These are phyloP conservation scores for Lentithecium fluviatile DNA, from an alignment of 495 filamentous ascomycete species.

Conservation along the genomic window DNA sequence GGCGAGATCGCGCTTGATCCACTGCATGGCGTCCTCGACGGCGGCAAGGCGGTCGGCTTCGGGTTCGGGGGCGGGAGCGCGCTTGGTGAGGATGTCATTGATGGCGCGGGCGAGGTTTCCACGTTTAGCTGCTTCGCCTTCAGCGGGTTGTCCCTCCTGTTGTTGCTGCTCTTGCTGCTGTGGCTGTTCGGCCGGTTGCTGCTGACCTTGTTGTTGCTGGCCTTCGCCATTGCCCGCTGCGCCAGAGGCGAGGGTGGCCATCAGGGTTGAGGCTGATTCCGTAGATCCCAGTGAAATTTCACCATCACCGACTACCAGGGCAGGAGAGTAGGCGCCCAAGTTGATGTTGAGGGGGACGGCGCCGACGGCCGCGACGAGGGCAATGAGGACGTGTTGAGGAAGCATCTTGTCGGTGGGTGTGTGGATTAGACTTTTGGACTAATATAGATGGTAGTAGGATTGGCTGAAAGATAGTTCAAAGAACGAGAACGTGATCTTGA, in stretches of 20 bases:
- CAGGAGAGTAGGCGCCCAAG: conserved; percentile 58
- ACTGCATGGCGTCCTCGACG: conserved; percentile 26
- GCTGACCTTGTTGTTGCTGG: conserved; percentile 16
- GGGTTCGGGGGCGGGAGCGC: neutral
- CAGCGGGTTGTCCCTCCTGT: conserved; percentile 28
- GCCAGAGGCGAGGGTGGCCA: conserved; percentile 37
- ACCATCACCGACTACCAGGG: conserved; percentile 59
- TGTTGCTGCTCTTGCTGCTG: neutral
- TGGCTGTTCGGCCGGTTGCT: conserved; percentile 3
- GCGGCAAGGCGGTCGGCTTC: conserved; percentile 12
- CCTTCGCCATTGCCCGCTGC: conserved; percentile 19
- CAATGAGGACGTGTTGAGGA: conserved; percentile 32
- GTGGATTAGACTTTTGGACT: conserved; percentile 26
- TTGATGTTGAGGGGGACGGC: conserved; percentile 61
- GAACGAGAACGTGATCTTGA: conserved; percentile 25
- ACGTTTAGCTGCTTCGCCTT: conserved; percentile 24
- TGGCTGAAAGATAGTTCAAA: conserved; percentile 3
- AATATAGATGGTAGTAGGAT: conserved; percentile 7
- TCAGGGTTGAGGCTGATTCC: conserved; percentile 47
- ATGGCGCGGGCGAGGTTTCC: conserved; percentile 19
- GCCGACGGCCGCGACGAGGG: conserved; percentile 29
- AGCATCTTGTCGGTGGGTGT: conserved; percentile 33
- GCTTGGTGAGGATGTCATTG: conserved; percentile 19
- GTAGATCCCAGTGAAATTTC: conserved; percentile 53
- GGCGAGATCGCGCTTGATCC: conserved; percentile 36